phyloP scores from a whole-genome alignment of 441 rosid genomes.

The Rhodomyrtus psidioides region DNA sequence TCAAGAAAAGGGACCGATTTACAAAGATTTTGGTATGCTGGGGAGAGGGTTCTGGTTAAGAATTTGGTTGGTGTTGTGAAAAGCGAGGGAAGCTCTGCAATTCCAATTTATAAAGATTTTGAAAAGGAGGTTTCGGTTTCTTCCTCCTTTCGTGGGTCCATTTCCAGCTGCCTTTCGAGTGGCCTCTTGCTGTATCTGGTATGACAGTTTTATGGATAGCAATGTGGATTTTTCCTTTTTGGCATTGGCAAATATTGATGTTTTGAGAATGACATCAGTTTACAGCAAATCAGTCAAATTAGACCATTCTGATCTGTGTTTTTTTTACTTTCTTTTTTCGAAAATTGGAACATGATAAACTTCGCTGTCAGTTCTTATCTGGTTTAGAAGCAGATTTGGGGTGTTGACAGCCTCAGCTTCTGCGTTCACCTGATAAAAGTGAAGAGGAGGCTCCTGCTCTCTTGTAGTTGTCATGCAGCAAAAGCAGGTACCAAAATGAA shows the following conservation, averaged over 20 bases:
- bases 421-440: background rate
- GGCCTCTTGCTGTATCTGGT: background rate
- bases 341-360: background rate
- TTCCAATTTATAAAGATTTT: background rate
- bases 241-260: background rate
- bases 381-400: background rate
- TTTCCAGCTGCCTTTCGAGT: background rate
- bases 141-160: background rate
- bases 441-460: background rate
- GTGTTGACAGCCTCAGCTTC: too few species aligned
- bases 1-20: background rate
- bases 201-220: too few species aligned
- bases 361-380: too few species aligned
- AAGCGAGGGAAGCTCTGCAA: background rate
- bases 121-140: background rate
- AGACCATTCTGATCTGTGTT: background rate
- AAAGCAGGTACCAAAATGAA: background rate
- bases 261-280: background rate
- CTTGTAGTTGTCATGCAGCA: background rate
- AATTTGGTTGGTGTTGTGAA: background rate
- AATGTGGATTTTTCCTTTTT: too few species aligned
- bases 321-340: too few species aligned
- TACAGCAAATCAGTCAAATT: background rate
- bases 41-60: background rate
- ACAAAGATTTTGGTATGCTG: background rate